phyloP scores from a whole-genome alignment of 2,329 filamentous ascomycete genomes.

The Orbilia ellipsospora region DNA sequence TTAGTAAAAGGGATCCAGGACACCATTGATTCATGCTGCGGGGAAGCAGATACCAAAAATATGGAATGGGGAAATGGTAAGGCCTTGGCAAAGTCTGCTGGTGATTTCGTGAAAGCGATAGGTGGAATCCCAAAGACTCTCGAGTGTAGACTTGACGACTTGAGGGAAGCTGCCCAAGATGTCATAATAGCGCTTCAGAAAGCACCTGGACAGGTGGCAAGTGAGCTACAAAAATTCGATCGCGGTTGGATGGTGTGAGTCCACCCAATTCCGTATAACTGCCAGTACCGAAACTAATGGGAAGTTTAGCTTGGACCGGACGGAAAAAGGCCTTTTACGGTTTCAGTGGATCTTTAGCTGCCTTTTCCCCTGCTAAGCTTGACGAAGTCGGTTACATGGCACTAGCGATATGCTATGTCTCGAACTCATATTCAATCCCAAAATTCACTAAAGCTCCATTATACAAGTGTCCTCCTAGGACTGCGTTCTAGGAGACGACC shows the following conservation, averaged over 20 bases:
- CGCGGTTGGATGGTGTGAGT: conserved; percentile 5
- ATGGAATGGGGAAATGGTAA: not conserved
- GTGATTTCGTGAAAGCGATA: conserved; percentile 1
- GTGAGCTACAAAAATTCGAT: conserved; percentile 5
- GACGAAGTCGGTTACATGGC: conserved; percentile 13
- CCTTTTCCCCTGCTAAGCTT: not conserved
- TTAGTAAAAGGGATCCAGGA: not conserved
- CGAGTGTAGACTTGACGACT: conserved; percentile 5
- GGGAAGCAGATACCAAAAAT: not conserved
- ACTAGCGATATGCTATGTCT: conserved; percentile 1
- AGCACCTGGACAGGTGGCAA: conserved; percentile 5
- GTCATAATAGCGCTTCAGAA: conserved; percentile 6
- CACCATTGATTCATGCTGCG: not conserved
- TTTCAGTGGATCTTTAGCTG: not conserved
- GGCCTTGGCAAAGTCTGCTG: not conserved
- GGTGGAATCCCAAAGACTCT: not conserved
- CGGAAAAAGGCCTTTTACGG: conserved; percentile 8
- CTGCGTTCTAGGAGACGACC: no score
- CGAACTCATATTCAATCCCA: not conserved
- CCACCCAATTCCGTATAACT: not conserved
- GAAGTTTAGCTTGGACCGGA: conserved; percentile 5
- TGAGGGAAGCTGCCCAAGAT: conserved; percentile 11
- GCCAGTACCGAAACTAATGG: not conserved
- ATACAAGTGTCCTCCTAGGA: no score
- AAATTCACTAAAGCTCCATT: not conserved